Conservation (phyloP, 768 basidiomycete genomes). For the Tylopilus cervinicoccineus region DNA sequence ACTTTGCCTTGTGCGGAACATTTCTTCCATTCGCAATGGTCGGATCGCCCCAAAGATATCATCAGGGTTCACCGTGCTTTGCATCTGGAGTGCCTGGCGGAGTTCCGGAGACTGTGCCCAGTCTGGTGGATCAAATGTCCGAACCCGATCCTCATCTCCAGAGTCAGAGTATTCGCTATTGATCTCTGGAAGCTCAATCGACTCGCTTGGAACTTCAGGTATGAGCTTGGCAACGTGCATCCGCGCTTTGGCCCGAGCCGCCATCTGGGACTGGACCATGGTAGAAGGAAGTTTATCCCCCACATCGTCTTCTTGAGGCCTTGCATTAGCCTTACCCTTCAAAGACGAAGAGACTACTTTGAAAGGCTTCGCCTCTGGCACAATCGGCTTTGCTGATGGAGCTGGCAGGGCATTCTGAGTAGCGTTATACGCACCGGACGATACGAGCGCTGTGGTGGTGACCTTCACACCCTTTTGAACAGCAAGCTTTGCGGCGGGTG, state of each 20-base stretch:
- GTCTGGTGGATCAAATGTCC: constrained; percentile 69
- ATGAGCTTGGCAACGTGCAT: constrained; percentile 53
- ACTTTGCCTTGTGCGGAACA: constrained; percentile 77
- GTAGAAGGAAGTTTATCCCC: constrained; percentile 54
- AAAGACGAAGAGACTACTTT: constrained; percentile 33
- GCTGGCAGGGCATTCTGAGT: constrained; percentile 29
- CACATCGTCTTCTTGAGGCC: constrained; percentile 45
- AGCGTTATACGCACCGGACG: constrained; percentile 39
- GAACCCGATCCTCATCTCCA: constrained; percentile 78
- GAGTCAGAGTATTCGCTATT: constrained; percentile 97
- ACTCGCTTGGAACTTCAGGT: constrained; percentile 62
- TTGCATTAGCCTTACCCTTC: constrained; percentile 51
- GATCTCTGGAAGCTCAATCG: constrained; percentile 91
- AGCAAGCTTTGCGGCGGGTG: constrained; percentile 22
- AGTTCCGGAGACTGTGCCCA: constrained; percentile 95
- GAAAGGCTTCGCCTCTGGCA: constrained; percentile 31
- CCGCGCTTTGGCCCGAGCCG: constrained; percentile 65
- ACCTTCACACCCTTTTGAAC: constrained; percentile 37
- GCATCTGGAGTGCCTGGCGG: constrained; percentile 69
- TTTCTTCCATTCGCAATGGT: constrained; percentile 87
- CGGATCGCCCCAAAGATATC: constrained; percentile 89
- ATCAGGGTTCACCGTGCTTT: constrained; percentile 86
- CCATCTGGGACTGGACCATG: constrained; percentile 62
- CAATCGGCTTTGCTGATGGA: constrained; percentile 29
- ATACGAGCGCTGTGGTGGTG: constrained; percentile 30